Conservation (phyloP, 345 rosid species). For the Atalantia buxifolia region DNA sequence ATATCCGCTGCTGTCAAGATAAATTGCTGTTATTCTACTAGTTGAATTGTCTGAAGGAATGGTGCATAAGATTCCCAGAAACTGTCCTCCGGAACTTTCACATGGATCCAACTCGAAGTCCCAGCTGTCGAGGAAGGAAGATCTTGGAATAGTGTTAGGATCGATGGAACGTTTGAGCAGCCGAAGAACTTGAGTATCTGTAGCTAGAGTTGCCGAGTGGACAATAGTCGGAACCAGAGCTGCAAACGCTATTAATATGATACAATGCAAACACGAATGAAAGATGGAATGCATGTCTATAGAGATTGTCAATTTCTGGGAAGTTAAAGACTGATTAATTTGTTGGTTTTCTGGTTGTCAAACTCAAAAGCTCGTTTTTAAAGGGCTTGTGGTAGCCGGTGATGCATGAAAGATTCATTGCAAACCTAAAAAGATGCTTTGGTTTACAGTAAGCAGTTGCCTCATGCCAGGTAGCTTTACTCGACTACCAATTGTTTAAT, state of each 20-base stretch:
- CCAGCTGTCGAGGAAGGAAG: slow-evolving; percentile 52
- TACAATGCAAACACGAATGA: neutral
- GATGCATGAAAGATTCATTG: neutral
- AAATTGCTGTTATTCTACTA: slow-evolving; percentile 37
- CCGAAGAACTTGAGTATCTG: slow-evolving; percentile 42
- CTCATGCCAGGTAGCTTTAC: neutral
- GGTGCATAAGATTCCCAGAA: slow-evolving; percentile 53
- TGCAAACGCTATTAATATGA: neutral
- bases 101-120: slow-evolving; percentile 58
- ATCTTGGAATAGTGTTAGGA: slow-evolving; percentile 39
- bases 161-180: slow-evolving; percentile 35
- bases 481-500: neutral
- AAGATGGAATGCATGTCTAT: neutral
- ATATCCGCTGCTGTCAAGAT: slow-evolving; percentile 51
- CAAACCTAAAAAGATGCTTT: neutral
- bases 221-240: neutral
- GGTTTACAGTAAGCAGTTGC: neutral
- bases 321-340: neutral
- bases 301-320: neutral
- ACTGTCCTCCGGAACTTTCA: slow-evolving; percentile 29
- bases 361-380: neutral
- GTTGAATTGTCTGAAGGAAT: slow-evolving; percentile 36
- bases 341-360: neutral
- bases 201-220: slow-evolving; percentile 16
- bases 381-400: neutral